Conservation (phyloP, 73 alveolate genomes). For the Paramecium sexaurelia region DNA sequence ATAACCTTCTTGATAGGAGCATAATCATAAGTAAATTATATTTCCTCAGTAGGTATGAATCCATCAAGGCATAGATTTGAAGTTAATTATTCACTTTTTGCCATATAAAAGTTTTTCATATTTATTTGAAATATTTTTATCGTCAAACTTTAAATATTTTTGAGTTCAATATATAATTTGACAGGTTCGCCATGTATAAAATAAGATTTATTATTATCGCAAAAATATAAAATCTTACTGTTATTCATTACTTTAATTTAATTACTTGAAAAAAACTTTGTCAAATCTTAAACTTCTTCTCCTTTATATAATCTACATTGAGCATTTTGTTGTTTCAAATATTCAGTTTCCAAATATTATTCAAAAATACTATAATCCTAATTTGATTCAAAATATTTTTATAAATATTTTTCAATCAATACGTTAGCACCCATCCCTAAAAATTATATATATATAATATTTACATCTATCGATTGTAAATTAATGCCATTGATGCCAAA, state of each 20-base stretch:
- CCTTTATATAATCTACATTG: constrained; percentile 1
- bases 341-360: neutral
- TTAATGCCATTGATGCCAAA: neutral
- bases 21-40: constrained; percentile 65
- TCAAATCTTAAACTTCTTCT: neutral
- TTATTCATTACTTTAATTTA: constrained; percentile 25
- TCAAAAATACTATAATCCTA: neutral
- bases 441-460: neutral
- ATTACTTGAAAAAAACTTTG: neutral
- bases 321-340: neutral
- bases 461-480: neutral
- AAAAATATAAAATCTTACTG: constrained; percentile 40
- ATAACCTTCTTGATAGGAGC: constrained; percentile 75
- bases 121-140: constrained; percentile 82
- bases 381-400: constrained; percentile 9
- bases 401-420: neutral
- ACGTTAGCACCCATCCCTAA: neutral
- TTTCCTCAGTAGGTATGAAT: constrained; percentile 79
- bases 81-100: constrained; percentile 70
- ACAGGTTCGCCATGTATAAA: constrained; percentile 76
- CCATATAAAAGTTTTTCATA: constrained; percentile 79
- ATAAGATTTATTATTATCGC: constrained; percentile 71
- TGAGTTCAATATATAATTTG: constrained; percentile 70
- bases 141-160: constrained; percentile 79
- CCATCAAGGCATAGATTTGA: constrained; percentile 83